These are phyloP conservation scores for Aspergillus brunneoviolaceus DNA, from an alignment of 2,329 filamentous ascomycete genomes.

Conservation along the genomic window DNA sequence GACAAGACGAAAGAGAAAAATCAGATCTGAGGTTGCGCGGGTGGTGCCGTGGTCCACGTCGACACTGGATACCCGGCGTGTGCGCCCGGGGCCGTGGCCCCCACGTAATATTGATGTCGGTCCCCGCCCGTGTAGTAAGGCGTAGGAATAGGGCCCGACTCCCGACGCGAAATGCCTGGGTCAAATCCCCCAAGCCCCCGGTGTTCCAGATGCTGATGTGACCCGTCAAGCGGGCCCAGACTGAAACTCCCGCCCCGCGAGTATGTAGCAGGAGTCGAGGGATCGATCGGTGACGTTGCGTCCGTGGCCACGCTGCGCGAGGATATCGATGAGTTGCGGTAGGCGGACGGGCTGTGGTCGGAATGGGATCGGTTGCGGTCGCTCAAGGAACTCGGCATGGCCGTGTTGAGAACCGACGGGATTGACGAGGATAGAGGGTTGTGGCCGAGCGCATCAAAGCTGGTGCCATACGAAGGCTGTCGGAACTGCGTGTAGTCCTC, in stretches of 20 bases:
- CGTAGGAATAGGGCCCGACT: conserved; percentile 35
- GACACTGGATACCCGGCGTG: conserved; percentile 38
- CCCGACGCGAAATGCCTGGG: conserved; percentile 34
- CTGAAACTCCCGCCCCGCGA: conserved; percentile 39
- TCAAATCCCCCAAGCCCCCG: conserved; percentile 35
- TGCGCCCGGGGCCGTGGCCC: conserved; percentile 25
- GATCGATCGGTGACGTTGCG: conserved; percentile 40
- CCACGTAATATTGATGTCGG: conserved; percentile 36
- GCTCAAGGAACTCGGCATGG: conserved; percentile 31
- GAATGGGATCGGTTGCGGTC: conserved; percentile 40
- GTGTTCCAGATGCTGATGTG: conserved; percentile 32
- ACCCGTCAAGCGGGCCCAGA: conserved; percentile 33
- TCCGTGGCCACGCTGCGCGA: conserved; percentile 40
- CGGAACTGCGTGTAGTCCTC: conserved; percentile 41
- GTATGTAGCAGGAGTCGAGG: conserved; percentile 37
- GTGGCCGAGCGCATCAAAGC: conserved; percentile 38
- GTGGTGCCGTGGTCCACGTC: conserved; percentile 40
- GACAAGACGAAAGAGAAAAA: conserved; percentile 13
- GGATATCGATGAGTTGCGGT: conserved; percentile 43
- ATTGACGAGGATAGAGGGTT: conserved; percentile 36
- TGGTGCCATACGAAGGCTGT: conserved; percentile 30
- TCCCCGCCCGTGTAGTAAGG: conserved; percentile 37
- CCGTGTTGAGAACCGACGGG: conserved; percentile 31
- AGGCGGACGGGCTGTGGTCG: conserved; percentile 37
- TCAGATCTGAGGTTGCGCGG: conserved; percentile 42